Conservation (phyloP, 1,139 yeast genomes). For the Saccharomycopsis phalli region DNA sequence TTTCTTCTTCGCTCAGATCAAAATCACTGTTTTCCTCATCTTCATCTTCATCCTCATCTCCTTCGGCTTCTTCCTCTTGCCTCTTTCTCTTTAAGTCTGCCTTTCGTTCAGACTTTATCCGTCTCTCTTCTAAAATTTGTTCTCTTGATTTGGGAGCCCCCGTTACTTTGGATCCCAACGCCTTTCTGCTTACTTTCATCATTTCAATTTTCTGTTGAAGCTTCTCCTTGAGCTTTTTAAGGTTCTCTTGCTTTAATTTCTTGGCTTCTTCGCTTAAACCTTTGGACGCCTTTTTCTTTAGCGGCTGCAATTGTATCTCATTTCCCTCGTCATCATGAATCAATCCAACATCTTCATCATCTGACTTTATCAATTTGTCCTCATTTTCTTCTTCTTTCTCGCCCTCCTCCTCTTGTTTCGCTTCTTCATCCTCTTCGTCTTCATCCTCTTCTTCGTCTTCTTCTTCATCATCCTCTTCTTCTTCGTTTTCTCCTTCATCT, state of each 20-base stretch:
- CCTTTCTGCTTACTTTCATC: slow-evolving; percentile 76
- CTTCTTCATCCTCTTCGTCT: slow-evolving; percentile 17
- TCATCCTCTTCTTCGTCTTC: slow-evolving; percentile 19
- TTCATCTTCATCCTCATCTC: slow-evolving; percentile 19
- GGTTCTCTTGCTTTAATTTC: slow-evolving; percentile 42
- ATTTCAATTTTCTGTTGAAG: slow-evolving; percentile 63
- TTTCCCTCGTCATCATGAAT: slow-evolving; percentile 77
- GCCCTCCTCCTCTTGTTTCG: slow-evolving; percentile 12
- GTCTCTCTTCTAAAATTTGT: slow-evolving; percentile 56
- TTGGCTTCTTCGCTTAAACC: slow-evolving; percentile 32
- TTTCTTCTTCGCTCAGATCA: slow-evolving; percentile 24
- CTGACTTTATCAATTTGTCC: slow-evolving; percentile 22
- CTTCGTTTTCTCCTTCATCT: slow-evolving; percentile 22
- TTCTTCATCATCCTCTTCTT: slow-evolving; percentile 21
- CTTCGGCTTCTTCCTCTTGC: slow-evolving; percentile 17
- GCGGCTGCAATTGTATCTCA: slow-evolving; percentile 32
- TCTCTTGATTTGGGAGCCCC: slow-evolving; percentile 83
- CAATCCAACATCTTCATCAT: slow-evolving; percentile 37
- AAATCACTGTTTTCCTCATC: slow-evolving; percentile 26
- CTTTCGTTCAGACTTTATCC: slow-evolving; percentile 29
- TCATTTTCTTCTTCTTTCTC: slow-evolving; percentile 19
- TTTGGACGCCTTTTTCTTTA: slow-evolving; percentile 15
- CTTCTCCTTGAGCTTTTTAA: slow-evolving; percentile 59
- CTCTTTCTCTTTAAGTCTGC: slow-evolving; percentile 18
- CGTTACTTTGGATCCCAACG: slow-evolving; percentile 71